A percentile compares a stretch with the other conserved stretches of the same genome.
Conservation (phyloP, 306 rosid genomes). For the Castanea sativa region DNA sequence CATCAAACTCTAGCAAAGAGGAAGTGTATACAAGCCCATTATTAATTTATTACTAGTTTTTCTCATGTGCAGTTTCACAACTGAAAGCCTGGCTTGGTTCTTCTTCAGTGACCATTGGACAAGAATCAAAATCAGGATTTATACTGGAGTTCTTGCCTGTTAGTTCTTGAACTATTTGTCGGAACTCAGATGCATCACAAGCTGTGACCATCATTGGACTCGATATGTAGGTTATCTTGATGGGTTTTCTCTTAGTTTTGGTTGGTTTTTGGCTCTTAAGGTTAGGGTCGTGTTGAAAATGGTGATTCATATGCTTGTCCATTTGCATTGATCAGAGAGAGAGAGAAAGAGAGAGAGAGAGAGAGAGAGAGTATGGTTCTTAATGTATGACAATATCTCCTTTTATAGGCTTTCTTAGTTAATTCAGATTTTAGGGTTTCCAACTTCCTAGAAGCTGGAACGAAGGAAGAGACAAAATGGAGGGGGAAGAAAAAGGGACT, state of each 20-base stretch:
- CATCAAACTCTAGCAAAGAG: conserved; percentile 16
- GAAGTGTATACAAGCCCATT: too few species aligned
- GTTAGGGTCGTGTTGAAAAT: neutral
- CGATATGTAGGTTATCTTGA: conserved; percentile 33
- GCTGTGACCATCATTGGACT: conserved; percentile 24
- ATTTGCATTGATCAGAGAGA: neutral
- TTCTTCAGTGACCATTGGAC: neutral
- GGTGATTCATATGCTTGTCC: neutral
- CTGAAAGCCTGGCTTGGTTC: neutral
- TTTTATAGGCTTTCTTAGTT: too few species aligned
- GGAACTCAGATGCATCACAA: conserved; percentile 32
- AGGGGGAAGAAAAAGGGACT: too few species aligned
- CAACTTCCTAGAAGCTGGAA: too few species aligned
- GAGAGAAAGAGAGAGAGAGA: neutral
- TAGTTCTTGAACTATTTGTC: conserved; percentile 32
- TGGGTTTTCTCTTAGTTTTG: conserved; percentile 1
- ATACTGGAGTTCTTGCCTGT: conserved; percentile 28
- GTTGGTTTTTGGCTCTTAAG: neutral
- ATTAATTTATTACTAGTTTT: too few species aligned
- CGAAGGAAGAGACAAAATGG: too few species aligned
- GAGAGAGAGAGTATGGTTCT: too few species aligned
- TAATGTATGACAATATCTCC: too few species aligned
- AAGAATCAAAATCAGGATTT: neutral
- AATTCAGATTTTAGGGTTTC: too few species aligned
- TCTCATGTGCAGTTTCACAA: neutral